Evolutionary conservation across 2,329 filamentous ascomycete species (phyloP), one percentile per base, ranked within the genome.

Genomic region (Arthrinium phaeospermum): DNA sequence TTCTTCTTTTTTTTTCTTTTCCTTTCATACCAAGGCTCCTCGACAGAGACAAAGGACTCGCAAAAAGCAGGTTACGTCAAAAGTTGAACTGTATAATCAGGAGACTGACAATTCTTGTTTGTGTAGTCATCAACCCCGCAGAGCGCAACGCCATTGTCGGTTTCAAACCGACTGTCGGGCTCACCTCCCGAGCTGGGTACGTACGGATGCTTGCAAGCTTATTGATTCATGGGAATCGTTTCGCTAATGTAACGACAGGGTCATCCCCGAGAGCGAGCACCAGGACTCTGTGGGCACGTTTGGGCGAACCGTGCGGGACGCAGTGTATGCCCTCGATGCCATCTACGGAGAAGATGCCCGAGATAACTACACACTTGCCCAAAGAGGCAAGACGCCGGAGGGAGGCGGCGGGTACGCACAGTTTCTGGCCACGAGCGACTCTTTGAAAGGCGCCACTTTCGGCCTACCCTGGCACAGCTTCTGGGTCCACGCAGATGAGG

Each of bases 81-180:
- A 2, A 30, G 4, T 30, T 30, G 27, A 30, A 41, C 37, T 10
- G 8, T 41, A 8, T 2, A 10, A 1, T 10, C 8, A 41, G 37
- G 10, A 10, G 37, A 10, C 37, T 41, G 37, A 34, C 6, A 22
- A 22, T 1, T 0, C 6, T 8, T 19, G 5, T 7, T 19, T 41
- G 10, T 13, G 19, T 19, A 61, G 86, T 95, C 22, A 93, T 94
- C 77, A 91, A 90, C 78, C 93, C 93, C 0, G 92, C 93, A 0
- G 88, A 92, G 79, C 84, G 91, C 5, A 93, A 93, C 77, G 87
- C 86, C 1, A 79, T 95, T 1, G 91, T 94, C 1, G 93, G 93
- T 3, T 88, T 95, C 79, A 95, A 94, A 81, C 92, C 93, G 1
- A 94, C 92, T 1, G 91, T 94, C 7, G 93, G 93, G 0, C 80